phyloP scores from a whole-genome alignment of 1,284 basidiomycete genomes.

The Ceratobasidium papillatum region DNA sequence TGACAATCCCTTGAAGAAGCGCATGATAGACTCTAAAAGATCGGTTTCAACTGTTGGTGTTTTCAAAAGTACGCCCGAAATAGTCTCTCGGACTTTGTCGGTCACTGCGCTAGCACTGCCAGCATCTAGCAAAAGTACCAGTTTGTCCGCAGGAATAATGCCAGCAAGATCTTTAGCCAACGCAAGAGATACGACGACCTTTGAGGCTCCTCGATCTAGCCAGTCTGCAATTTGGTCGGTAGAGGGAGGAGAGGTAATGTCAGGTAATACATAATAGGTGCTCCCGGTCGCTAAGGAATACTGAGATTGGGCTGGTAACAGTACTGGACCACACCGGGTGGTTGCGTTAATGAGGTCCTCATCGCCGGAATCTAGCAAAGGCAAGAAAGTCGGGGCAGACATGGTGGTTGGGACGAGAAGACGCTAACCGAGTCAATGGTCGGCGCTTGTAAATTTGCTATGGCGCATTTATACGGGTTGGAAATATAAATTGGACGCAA shows the following conservation, averaged over 20 bases:
- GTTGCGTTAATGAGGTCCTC: conserved; percentile 66
- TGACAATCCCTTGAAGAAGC: conserved; percentile 71
- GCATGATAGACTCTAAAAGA: conserved; percentile 74
- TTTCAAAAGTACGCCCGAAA: conserved; percentile 81
- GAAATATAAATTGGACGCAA: conserved; percentile 14
- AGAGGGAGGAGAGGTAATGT: conserved; percentile 29
- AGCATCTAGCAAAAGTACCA: conserved; percentile 78
- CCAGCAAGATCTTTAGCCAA: conserved; percentile 73
- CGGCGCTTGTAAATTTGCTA: conserved; percentile 38
- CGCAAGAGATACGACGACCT: conserved; percentile 74
- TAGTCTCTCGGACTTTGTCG: conserved; percentile 71
- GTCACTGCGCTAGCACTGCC: conserved; percentile 76
- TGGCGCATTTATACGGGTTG: conserved; percentile 24
- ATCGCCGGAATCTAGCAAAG: conserved; percentile 52
- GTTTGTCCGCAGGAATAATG: conserved; percentile 73
- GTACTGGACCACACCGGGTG: conserved; percentile 77
- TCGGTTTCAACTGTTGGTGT: conserved; percentile 71
- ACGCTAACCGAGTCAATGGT: not conserved
- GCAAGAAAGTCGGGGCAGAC: conserved; percentile 53
- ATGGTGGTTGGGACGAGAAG: conserved; percentile 33
- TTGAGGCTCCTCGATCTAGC: conserved; percentile 80
- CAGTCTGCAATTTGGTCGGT: conserved; percentile 68
- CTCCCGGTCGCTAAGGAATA: conserved; percentile 40
- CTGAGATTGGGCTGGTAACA: conserved; percentile 59
- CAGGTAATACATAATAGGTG: conserved; percentile 57